Evolutionary conservation across 495 filamentous ascomycete species (phyloP).

Genomic region (Aspergillus panamensis): DNA sequence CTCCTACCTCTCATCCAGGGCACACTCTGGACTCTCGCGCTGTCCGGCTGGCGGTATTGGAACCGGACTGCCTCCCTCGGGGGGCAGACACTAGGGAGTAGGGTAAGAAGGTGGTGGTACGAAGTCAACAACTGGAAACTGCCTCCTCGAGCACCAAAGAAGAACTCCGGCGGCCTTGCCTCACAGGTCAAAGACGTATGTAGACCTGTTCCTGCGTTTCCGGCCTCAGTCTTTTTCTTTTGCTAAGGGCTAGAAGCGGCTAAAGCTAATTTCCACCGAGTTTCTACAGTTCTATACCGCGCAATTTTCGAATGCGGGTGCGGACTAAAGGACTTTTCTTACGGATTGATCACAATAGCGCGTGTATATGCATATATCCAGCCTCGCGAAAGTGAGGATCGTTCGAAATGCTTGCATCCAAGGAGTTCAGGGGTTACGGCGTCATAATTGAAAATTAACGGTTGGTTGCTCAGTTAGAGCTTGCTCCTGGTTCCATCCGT

Average conservation of each 20-base stretch:
- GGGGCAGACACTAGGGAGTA: constrained; percentile 66
- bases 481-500: too few species aligned
- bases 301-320: constrained; percentile 41
- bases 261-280: constrained; percentile 36
- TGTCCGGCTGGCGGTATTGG: constrained; percentile 81
- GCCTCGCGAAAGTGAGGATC: neutral
- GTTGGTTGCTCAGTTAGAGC: too few species aligned
- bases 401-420: constrained; percentile 10
- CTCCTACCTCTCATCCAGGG: constrained; percentile 81
- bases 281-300: constrained; percentile 45
- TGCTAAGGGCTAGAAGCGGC: neutral
- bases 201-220: constrained; percentile 14
- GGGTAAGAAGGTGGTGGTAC: constrained; percentile 84
- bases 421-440: too few species aligned
- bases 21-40: constrained; percentile 71
- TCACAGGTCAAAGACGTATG: constrained; percentile 50
- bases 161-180: constrained; percentile 33
- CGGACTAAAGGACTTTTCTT: constrained; percentile 24
- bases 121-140: constrained; percentile 82
- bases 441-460: too few species aligned
- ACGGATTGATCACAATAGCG: neutral
- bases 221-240: neutral
- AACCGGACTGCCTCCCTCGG: constrained; percentile 67
- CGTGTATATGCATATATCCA: neutral
- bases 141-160: constrained; percentile 33